A percentile compares a stretch with the other conserved stretches of the same genome.
phyloP scores from a whole-genome alignment of 2,329 filamentous ascomycete species.

The Colletotrichum sp. region DNA sequence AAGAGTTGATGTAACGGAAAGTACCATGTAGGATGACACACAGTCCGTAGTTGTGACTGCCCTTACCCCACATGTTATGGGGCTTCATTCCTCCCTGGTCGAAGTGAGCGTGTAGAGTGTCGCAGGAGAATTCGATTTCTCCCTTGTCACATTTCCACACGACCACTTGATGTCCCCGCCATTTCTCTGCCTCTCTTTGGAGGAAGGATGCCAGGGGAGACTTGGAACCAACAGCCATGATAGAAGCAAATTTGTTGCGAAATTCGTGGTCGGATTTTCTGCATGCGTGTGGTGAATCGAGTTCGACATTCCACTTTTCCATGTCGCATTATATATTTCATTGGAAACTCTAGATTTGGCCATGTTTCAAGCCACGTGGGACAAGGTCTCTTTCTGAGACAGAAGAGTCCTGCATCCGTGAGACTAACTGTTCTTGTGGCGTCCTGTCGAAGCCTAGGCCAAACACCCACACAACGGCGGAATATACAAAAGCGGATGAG shows the following conservation, averaged over 20 bases:
- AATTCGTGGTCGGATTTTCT: background rate
- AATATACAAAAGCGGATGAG: background rate
- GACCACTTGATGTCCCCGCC: background rate
- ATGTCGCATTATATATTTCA: background rate
- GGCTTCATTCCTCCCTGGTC: background rate
- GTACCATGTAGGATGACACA: background rate
- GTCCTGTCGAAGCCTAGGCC: background rate
- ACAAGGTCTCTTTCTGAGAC: background rate
- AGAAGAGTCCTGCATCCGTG: background rate
- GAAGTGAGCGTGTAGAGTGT: background rate
- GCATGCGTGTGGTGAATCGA: background rate
- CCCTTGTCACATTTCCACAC: background rate
- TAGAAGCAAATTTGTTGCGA: background rate
- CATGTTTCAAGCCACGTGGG: background rate
- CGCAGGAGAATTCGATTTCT: background rate
- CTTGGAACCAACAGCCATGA: background rate
- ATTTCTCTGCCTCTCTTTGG: background rate
- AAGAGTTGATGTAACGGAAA: background rate
- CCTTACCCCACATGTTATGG: background rate
- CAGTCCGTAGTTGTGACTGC: background rate
- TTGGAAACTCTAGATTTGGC: background rate
- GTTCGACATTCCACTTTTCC: background rate
- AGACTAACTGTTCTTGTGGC: background rate
- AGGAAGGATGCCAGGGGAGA: background rate
- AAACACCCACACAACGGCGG: background rate